Base-by-base conservation (phyloP, 2,329 filamentous ascomycete species). In the Exophiala aquamarina region DNA sequence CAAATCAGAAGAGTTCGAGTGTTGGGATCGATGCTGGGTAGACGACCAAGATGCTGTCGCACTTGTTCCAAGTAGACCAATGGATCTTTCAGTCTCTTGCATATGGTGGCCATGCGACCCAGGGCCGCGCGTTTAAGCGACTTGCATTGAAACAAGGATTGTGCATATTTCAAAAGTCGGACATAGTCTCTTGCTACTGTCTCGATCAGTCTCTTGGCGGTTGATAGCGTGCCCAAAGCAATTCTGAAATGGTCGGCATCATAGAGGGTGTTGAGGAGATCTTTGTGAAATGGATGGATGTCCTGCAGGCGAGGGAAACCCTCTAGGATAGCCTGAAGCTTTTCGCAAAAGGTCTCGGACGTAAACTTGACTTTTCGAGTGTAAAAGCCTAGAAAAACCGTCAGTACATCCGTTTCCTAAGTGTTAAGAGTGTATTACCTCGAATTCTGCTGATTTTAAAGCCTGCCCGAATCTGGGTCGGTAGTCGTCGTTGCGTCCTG, bases 321-420 rank as follows among this genome's bases (percentile, higher is more conserved):
- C 69, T 95, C 88, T 63, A 97, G 83, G 63, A 96, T 96, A 51
- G 84, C 81, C 59, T 83, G 82, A 59, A 98, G 83, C 73, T 97
- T 97, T 70, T 98, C 93, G 57, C 84, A 84, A 70, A 96, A 96
- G 33, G 92, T 97, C 74, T 98, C 93, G 65, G 92, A 86, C 4
- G 93, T 96, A 73, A 90, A 98, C 73, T 97, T 97, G 78, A 96
- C 91, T 73, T 97, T 97, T 68, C 93, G 79, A 36, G 92, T 96
- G 71, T 97, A 97, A 74, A 97, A 97, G 40, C 82, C 86, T 84
- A 58, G 31, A 38, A 47, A 42, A 45, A 56, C 49, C 52, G 36
- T 55, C 68, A 56, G 67, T 66, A 56, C 48, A 51, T 36, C 41
- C 23, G 29, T 8, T 21, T 26, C 26, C 21, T 4, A 14, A 20